Conservation (phyloP, 83 land plant species). For the Picea abies region DNA sequence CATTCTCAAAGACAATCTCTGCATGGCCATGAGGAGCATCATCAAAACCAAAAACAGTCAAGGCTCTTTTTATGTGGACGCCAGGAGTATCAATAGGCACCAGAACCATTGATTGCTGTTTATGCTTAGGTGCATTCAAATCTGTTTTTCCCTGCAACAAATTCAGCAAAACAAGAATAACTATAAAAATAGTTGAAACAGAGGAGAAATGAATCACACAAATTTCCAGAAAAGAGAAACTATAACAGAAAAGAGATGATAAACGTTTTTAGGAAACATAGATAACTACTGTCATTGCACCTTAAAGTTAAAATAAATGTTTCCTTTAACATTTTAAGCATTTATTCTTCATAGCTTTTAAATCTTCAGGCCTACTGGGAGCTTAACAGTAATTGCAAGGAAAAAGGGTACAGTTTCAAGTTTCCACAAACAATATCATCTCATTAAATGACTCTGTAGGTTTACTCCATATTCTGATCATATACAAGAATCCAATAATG, state of each 20-base stretch:
- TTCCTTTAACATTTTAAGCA: too few relatives aligned
- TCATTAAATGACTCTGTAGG: not conserved
- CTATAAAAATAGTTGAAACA: not conserved
- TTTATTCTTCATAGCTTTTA: too few relatives aligned
- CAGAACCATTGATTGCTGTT: slow-evolving; percentile 97
- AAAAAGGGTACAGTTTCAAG: not conserved
- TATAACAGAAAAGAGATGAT: not conserved
- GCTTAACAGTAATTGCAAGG: not conserved
- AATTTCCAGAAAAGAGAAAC: not conserved
- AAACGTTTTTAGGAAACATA: not conserved
- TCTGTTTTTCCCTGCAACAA: slow-evolving; percentile 88
- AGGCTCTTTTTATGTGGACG: slow-evolving; percentile 74
- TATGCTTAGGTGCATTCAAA: slow-evolving; percentile 70
- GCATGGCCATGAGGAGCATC: slow-evolving; percentile 99
- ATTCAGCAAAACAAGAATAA: not conserved
- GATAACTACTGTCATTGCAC: too few relatives aligned
- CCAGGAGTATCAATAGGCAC: slow-evolving; percentile 85
- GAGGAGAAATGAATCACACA: not conserved
- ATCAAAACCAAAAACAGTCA: slow-evolving; percentile 96
- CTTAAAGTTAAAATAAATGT: too few relatives aligned
- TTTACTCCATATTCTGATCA: not conserved
- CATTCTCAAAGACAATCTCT: slow-evolving; percentile 84
- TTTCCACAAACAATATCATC: not conserved
- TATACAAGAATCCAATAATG: not conserved
- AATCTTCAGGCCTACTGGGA: too few relatives aligned